Evolutionary conservation across 441 rosid species (phyloP), one percentile per base, ranked within the genome.

Genomic region (Cnidoscolus chayamansa): DNA sequence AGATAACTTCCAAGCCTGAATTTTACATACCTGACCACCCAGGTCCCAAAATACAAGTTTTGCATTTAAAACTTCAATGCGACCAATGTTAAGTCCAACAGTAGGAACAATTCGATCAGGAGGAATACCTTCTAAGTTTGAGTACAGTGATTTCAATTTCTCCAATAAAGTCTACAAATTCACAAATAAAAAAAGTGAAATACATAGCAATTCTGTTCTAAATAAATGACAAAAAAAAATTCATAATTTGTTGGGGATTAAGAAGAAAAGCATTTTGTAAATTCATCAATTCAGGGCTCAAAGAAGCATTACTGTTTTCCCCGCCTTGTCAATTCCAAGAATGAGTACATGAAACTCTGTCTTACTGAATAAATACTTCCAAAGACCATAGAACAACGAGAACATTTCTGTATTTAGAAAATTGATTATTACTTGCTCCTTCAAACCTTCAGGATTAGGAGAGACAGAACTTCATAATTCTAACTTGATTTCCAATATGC

Each of bases 71-170:
- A 84, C 87, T 90, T 93, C 97, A 45, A 90, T 78, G 40, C 97
- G 96, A 63, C 97, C 98, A 58, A 95, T 93, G 76, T 95, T 95
- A 10, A 95, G 89, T 20, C 99, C 99, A 67, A 95, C 98, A 0
- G 98, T 95, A 16, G 98, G 98, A 79, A 91, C 94, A 68, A 93
- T 93, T 69, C 94, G 90, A 85, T 95, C 99, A 74, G 93, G 97
- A 13, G 98, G 97, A 64, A 93, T 92, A 72, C 99, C 95, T 84
- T 93, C 97, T 51, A 85, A 76, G 78, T 89, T 86, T 13, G 91
- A 85, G 87, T 89, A 89, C 16, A 84, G n/a, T 1, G 99, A 86
- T 77, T 95, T 95, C 84, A 95, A 65, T 77, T 91, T 95, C 91
- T 95, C 99, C 82, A 95, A 76, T 84, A 95, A 84, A 48, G 97